Evolutionary conservation across 305 asterid species (phyloP), one percentile per base, ranked within the genome.

Genomic region (Rubia tinctorum): DNA sequence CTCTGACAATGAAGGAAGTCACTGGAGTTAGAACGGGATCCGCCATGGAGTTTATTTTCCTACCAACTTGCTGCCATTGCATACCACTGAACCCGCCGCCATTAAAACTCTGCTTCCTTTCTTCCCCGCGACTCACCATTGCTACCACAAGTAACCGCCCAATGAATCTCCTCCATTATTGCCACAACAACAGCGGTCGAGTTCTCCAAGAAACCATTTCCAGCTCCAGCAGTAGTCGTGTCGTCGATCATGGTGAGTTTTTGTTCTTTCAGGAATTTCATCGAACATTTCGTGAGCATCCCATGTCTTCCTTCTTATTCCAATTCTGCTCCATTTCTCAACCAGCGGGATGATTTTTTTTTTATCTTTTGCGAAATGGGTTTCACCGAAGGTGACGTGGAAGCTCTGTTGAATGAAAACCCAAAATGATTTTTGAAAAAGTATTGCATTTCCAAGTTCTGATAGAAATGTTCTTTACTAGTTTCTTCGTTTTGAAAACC

Each of bases 341-440:
- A 96, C 37, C 37, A 4, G n/a, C 76, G 17, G 79, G 65, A 74
- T 71, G 88, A 72, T 89, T 30, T 83, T 80, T 66, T 74, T 87
- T 5, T 71, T n/a, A n/a, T 91, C 70, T 87, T 91, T 72, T 96
- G 71, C 76, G 90, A 86, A 80, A 71, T 91, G 75, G 95, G 98
- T 1, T 82, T 91, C 77, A n/a, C 72, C 34, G 89, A 79, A 74
- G 83, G 75, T 51, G 90, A 88, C 40, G 83, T 87, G 14, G 91
- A 86, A 81, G 71, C 85, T 6, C 80, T 91, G 81, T 77, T 30
- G n/a, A 30, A 30, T 30, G 37, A 30, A 30, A 30, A 30, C 37
- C n/a, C n/a, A n/a, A n/a, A n/a, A n/a, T n/a, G n/a, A n/a, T n/a
- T n/a, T n/a, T n/a, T n/a, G n/a, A n/a, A n/a, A n/a, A n/a, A n/a